Evolutionary conservation across 176 grass and related monocot species (phyloP), one percentile per base, ranked within the genome.

Genomic region (Aegilops speltoides): DNA sequence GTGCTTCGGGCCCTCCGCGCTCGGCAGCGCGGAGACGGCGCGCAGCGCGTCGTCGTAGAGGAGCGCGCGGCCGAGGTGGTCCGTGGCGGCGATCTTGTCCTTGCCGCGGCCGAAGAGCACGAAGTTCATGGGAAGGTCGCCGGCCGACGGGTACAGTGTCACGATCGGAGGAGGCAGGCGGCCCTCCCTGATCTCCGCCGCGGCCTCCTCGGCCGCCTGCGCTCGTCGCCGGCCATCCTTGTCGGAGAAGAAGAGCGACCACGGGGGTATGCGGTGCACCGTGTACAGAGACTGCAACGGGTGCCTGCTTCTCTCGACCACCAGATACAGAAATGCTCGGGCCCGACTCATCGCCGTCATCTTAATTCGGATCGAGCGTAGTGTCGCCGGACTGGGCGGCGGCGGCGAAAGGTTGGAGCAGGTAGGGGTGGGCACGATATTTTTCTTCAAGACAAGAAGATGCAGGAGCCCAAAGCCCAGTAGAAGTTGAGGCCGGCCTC

Each of bases 81-180:
- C 71, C 13, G 71, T 74, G 12, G 40, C 71, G 23, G 43, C 43
- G 71, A 74, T 74, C 71, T 74, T 74, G 40, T 74, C 71, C 71
- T 26, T 74, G 71, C 71, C 71, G 40, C 71, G 71, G 71, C 71
- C 40, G 23, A 74, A 74, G 71, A 74, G 71, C 40, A 74, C 71
- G 23, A 74, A 74, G 71, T 46, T 74, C 71, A 74, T 28, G 12
- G 71, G 71, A 7, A 74, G 71, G 7, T 74, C 71, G 40, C 40
- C 71, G 71, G 71, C 38, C 25, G 71, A 74, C 7, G 71, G 71
- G 71, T 74, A 74, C 71, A 74, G 0, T 40, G 71, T 74, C 71
- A 74, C 40, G 71, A 74, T 46, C 2, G 40, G 23, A 23, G 40
- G 15, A 17, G 71, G 40, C 71, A 74, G 40, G 23, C 1, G 23